Evolutionary conservation across 2,329 filamentous ascomycete genomes (phyloP).

Genomic region (Lachnellula occidentalis): DNA sequence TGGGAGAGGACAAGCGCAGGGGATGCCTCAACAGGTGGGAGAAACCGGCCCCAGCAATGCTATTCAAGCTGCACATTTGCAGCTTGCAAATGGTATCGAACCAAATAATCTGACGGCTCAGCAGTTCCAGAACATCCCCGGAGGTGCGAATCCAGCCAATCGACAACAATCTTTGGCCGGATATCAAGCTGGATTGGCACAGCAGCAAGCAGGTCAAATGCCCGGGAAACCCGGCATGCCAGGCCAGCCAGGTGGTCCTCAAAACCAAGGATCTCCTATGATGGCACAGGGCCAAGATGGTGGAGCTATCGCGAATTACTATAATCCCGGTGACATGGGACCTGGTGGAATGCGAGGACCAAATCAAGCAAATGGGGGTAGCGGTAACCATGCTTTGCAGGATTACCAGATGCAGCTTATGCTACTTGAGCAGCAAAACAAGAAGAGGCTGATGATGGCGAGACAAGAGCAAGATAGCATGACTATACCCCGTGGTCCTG

Average conservation of each 20-base stretch:
- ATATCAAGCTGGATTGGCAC: conserved; percentile 78
- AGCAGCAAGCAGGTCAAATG: conserved; percentile 68
- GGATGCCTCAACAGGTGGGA: conserved; percentile 67
- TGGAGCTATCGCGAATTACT: conserved; percentile 50
- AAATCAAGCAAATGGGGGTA: conserved; percentile 31
- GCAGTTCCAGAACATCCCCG: conserved; percentile 61
- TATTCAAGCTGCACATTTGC: conserved; percentile 53
- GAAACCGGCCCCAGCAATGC: conserved; percentile 43
- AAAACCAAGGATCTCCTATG: conserved; percentile 74
- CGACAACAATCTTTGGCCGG: conserved; percentile 69
- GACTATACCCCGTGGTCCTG: conserved; percentile 40
- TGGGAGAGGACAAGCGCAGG: conserved; percentile 58
- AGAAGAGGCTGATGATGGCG: conserved; percentile 79
- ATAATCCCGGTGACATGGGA: conserved; percentile 57
- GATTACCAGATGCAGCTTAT: conserved; percentile 89
- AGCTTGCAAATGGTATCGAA: conserved; percentile 68
- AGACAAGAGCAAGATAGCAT: conserved; percentile 69
- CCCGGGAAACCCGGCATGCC: conserved; percentile 69
- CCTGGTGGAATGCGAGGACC: conserved; percentile 53
- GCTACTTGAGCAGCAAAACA: conserved; percentile 82
- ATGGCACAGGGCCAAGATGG: conserved; percentile 67
- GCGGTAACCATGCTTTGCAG: conserved; percentile 68
- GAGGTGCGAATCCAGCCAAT: conserved; percentile 33
- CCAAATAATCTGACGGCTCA: conserved; percentile 65
- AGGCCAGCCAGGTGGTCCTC: conserved; percentile 62